Evolutionary conservation across 2,329 filamentous ascomycete genomes (phyloP).

Genomic region (Diaporthe caulivora): DNA sequence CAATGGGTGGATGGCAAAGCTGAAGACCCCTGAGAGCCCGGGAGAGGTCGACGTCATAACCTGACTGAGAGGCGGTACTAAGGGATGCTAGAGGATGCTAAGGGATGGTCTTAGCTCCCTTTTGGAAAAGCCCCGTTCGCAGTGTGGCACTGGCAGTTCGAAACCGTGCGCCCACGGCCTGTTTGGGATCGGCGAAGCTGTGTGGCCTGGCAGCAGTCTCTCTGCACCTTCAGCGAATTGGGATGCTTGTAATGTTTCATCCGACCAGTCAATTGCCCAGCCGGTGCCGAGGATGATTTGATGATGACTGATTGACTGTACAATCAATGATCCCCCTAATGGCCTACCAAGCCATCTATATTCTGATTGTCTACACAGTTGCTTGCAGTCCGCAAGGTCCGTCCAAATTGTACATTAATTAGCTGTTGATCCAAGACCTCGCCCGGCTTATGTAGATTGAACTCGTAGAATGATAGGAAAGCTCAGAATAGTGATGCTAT

Average conservation of each 20-base stretch:
- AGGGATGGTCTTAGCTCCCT: constrained; percentile 19
- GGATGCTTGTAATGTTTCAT: constrained; percentile 7
- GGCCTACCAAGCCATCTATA: background rate
- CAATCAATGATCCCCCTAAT: no score
- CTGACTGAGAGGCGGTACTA: constrained; percentile 8
- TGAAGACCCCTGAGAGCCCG: constrained; percentile 11
- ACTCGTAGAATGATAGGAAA: background rate
- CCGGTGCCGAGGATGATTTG: background rate
- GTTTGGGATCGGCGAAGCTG: constrained; percentile 20
- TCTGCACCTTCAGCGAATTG: background rate
- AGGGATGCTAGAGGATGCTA: constrained; percentile 20
- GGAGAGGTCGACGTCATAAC: constrained; percentile 27
- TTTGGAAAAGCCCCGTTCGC: constrained; percentile 26
- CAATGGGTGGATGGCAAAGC: constrained; percentile 18
- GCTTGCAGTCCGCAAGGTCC: background rate
- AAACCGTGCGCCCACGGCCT: constrained; percentile 16
- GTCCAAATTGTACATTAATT: background rate
- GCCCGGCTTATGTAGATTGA: background rate
- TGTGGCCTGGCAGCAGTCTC: background rate
- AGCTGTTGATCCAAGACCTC: background rate
- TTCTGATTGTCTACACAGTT: background rate
- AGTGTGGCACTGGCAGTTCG: constrained; percentile 24
- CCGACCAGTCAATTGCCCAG: constrained; percentile 4
- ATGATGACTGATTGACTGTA: background rate
- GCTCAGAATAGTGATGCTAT: background rate